These are phyloP conservation scores for Cryphonectria carpinicola DNA, from an alignment of 2,329 filamentous ascomycete species.

Conservation along the genomic window DNA sequence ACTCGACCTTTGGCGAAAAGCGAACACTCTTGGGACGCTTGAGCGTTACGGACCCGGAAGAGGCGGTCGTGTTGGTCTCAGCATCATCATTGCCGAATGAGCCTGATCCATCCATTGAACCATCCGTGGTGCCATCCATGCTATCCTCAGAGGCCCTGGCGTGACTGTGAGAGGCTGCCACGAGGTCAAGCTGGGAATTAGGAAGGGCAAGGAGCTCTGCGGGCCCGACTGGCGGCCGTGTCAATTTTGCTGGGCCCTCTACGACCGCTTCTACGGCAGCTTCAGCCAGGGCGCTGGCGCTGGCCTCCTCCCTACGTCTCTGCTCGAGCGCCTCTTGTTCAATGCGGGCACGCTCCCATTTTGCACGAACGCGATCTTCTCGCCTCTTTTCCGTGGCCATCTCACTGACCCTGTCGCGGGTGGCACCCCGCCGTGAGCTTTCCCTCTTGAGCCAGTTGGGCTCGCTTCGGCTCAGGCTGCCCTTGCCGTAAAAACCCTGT, in stretches of 20 bases:
- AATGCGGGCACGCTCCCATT: conserved; percentile 87
- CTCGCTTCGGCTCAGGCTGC: conserved; percentile 89
- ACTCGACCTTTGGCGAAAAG: conserved; percentile 70
- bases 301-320: conserved; percentile 57
- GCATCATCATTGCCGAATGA: conserved; percentile 28
- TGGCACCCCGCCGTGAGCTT: conserved; percentile 69
- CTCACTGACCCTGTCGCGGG: conserved; percentile 75
- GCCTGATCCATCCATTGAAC: conserved; percentile 23
- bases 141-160: conserved; percentile 14
- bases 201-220: conserved; percentile 56
- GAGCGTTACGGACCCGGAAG: conserved; percentile 28
- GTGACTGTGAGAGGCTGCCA: conserved; percentile 29
- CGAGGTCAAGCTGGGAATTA: conserved; percentile 52
- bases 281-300: conserved; percentile 32
- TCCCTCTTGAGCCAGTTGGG: conserved; percentile 90
- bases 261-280: not conserved
- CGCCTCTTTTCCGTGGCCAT: conserved; percentile 76
- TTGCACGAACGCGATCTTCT: conserved; percentile 80
- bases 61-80: conserved; percentile 24
- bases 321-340: conserved; percentile 84
- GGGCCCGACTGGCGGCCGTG: conserved; percentile 47
- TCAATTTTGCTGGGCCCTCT: not conserved
- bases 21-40: conserved; percentile 67
- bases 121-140: conserved; percentile 18
- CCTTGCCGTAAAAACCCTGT: conserved; percentile 97